phyloP scores from a whole-genome alignment of 2,329 filamentous ascomycete species.

The Phoma herbarum region DNA sequence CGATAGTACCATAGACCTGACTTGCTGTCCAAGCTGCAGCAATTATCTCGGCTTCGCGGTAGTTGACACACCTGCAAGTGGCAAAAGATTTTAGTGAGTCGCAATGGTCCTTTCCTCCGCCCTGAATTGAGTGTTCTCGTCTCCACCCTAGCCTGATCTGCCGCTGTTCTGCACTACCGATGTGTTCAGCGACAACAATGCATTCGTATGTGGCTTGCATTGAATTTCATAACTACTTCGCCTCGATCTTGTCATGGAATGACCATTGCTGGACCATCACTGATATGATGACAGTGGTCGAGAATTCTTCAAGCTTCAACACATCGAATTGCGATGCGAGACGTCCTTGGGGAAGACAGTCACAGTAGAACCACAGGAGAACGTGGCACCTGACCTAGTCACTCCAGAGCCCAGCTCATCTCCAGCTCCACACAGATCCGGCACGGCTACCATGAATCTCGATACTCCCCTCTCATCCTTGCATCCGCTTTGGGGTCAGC shows the following conservation, averaged over 20 bases:
- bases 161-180: not conserved
- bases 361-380: constrained; percentile 41
- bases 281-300: constrained; percentile 38
- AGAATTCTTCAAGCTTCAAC: constrained; percentile 52
- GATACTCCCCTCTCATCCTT: constrained; percentile 27
- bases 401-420: constrained; percentile 28
- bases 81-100: constrained; percentile 48
- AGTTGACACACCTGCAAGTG: constrained; percentile 37
- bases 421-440: constrained; percentile 20
- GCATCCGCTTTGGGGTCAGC: constrained; percentile 27
- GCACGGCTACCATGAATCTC: constrained; percentile 40
- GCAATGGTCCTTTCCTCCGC: constrained; percentile 12
- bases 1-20: constrained; percentile 17
- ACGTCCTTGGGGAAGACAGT: constrained; percentile 30
- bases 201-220: not conserved
- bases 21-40: constrained; percentile 15
- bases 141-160: not conserved
- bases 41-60: constrained; percentile 40
- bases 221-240: not conserved
- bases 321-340: constrained; percentile 51
- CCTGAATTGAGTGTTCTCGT: not conserved
- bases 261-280: not conserved
- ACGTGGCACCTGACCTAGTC: constrained; percentile 32
- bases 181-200: not conserved
- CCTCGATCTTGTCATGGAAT: not conserved